Evolutionary conservation across 352 stramenopile genomes (phyloP).

Genomic region (Pythium plurisporium): DNA sequence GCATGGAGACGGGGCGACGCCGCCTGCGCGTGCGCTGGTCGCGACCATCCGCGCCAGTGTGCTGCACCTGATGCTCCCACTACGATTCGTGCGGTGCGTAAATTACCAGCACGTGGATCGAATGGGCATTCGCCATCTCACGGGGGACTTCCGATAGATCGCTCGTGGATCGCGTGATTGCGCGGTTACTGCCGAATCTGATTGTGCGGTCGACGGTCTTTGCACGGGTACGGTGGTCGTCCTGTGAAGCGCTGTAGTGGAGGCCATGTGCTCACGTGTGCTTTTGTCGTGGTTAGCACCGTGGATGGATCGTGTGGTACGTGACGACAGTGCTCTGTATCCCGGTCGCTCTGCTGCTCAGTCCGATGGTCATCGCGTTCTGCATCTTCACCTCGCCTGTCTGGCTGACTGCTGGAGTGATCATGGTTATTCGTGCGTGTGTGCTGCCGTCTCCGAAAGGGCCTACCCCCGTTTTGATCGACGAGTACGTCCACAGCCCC

Average conservation of each 20-base stretch:
- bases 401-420: constrained; percentile 54
- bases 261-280: neutral
- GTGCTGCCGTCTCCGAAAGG: constrained; percentile 30
- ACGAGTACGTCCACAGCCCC: constrained; percentile 38
- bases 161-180: constrained; percentile 8
- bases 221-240: constrained; percentile 8
- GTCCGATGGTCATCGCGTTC: constrained; percentile 72
- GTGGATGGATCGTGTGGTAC: constrained; percentile 61
- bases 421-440: constrained; percentile 51
- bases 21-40: constrained; percentile 12
- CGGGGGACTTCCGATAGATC: no score
- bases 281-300: constrained; percentile 27
- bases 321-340: constrained; percentile 62
- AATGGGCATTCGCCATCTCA: no score
- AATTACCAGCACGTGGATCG: no score
- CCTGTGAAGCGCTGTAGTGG: neutral
- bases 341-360: constrained; percentile 67
- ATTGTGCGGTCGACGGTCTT: constrained; percentile 4
- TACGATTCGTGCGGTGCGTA: constrained; percentile 34
- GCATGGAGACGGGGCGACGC: constrained; percentile 7
- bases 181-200: constrained; percentile 6
- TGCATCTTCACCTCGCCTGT: constrained; percentile 75
- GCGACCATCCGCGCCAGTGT: constrained; percentile 26
- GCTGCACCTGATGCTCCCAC: constrained; percentile 39
- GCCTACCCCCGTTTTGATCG: constrained; percentile 16